phyloP scores from a whole-genome alignment of 805 yeast species.

The Wickerhamiella vanderwaltii region DNA sequence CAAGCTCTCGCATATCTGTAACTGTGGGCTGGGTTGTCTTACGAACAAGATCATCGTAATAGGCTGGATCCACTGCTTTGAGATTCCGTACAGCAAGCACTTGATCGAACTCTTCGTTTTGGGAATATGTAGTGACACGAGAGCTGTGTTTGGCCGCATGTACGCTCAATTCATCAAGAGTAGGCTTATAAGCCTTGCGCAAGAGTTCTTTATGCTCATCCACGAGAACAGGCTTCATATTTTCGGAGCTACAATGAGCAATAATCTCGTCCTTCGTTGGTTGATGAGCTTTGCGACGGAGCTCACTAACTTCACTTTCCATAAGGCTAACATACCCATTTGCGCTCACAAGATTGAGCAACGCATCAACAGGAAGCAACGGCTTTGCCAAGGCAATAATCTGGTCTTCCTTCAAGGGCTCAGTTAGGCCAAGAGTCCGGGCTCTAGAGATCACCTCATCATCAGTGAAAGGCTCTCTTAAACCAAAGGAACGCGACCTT shows the following conservation, averaged over 20 bases:
- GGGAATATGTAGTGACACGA: constrained; percentile 5
- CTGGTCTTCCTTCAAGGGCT: background rate
- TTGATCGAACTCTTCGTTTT: constrained; percentile 7
- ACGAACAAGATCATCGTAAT: constrained; percentile 9
- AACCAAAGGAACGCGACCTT: constrained; percentile 2
- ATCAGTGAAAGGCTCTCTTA: constrained; percentile 4
- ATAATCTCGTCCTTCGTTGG: constrained; percentile 28
- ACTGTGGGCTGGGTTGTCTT: constrained; percentile 11
- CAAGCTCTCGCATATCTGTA: constrained; percentile 6
- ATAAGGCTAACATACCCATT: background rate
- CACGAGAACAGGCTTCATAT: background rate
- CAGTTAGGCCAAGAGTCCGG: background rate
- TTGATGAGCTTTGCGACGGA: constrained; percentile 14
- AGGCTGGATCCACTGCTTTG: background rate
- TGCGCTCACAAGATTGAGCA: background rate
- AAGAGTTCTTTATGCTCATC: constrained; percentile 1
- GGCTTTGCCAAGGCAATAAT: constrained; percentile 1
- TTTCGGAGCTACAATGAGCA: background rate
- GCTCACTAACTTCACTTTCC: background rate
- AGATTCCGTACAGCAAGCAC: background rate
- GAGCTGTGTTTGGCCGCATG: constrained; percentile 32
- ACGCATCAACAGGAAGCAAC: constrained; percentile 49
- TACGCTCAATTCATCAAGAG: background rate
- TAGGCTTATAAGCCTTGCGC: constrained; percentile 4
- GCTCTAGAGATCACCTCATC: constrained; percentile 5